A percentile compares a stretch with the other conserved stretches of the same genome.
Conservation (phyloP, 139 green algal species). For the Chloropicon primus region DNA sequence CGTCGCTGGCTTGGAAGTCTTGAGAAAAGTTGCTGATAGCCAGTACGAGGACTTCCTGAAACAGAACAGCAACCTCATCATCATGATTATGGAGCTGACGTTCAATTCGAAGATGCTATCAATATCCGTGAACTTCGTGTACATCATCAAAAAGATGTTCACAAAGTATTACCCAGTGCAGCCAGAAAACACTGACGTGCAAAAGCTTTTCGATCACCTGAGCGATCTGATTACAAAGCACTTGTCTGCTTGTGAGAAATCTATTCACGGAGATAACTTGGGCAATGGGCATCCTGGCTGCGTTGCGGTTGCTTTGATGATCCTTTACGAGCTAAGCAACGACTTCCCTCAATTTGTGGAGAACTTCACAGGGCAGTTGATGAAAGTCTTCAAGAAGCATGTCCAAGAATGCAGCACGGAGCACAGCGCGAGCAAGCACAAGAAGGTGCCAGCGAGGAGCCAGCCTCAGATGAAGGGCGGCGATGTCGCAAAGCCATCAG, state of each 20-base stretch:
- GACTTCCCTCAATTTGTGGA: neutral
- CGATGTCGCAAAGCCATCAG: neutral
- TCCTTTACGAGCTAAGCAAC: neutral
- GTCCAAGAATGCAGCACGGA: neutral
- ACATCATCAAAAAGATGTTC: neutral
- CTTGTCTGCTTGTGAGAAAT: neutral
- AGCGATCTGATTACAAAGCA: neutral
- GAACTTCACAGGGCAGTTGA: neutral
- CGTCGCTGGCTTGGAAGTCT: conserved; percentile 27
- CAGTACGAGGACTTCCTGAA: conserved; percentile 25
- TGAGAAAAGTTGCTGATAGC: conserved; percentile 22
- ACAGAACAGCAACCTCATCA: conserved; percentile 16
- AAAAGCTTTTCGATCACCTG: neutral
- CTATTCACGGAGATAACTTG: neutral
- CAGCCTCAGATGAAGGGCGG: neutral
- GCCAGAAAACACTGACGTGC: neutral
- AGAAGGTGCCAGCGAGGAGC: neutral
- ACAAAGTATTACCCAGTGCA: neutral
- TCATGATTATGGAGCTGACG: conserved; percentile 32
- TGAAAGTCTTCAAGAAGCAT: neutral
- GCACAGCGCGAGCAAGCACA: neutral
- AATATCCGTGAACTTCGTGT: neutral
- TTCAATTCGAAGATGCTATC: conserved; percentile 12
- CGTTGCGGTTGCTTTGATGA: neutral
- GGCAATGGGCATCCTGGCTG: neutral